phyloP scores from a whole-genome alignment of 2,329 filamentous ascomycete species.

The Parastagonospora avenae region DNA sequence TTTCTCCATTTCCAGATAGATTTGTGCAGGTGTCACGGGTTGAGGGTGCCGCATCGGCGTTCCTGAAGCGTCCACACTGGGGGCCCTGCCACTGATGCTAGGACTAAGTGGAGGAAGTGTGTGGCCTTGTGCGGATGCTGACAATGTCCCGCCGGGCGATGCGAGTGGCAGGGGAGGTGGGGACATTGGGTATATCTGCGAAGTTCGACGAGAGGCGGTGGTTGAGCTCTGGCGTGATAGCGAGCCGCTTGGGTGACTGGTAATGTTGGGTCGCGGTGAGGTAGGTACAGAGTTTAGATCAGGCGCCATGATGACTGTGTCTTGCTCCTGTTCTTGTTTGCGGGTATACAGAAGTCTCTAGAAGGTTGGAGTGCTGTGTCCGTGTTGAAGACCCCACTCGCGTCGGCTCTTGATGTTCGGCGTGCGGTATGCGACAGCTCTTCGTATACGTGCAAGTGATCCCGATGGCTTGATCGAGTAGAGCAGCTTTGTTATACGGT shows the following conservation, averaged over 20 bases:
- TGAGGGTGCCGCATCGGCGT: slow-evolving; percentile 81
- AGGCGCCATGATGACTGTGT: slow-evolving; percentile 50
- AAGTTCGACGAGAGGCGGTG: slow-evolving; percentile 37
- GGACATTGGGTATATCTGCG: slow-evolving; percentile 54
- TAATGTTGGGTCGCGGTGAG: slow-evolving; percentile 39
- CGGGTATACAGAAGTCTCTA: background rate
- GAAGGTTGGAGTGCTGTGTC: background rate
- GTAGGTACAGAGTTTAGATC: slow-evolving; percentile 54
- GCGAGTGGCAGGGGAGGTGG: slow-evolving; percentile 51
- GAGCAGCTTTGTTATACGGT: too few species aligned
- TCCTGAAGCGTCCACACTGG: slow-evolving; percentile 54
- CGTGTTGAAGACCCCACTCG: background rate
- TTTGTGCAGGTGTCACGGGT: slow-evolving; percentile 84
- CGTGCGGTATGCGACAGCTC: slow-evolving; percentile 9
- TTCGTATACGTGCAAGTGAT: background rate
- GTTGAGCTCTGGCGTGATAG: slow-evolving; percentile 30
- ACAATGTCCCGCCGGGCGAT: slow-evolving; percentile 39
- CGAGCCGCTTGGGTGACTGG: slow-evolving; percentile 23
- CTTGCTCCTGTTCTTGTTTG: background rate
- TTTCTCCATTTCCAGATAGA: slow-evolving; percentile 89
- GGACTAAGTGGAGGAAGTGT: slow-evolving; percentile 47
- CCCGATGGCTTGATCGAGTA: too few species aligned
- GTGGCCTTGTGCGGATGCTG: slow-evolving; percentile 26
- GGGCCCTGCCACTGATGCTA: slow-evolving; percentile 24
- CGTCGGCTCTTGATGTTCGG: background rate